A percentile compares a stretch with the other conserved stretches of the same genome.
phyloP scores from a whole-genome alignment of 371 early-diverging fungal species.

The Chytridium lagenaria region DNA sequence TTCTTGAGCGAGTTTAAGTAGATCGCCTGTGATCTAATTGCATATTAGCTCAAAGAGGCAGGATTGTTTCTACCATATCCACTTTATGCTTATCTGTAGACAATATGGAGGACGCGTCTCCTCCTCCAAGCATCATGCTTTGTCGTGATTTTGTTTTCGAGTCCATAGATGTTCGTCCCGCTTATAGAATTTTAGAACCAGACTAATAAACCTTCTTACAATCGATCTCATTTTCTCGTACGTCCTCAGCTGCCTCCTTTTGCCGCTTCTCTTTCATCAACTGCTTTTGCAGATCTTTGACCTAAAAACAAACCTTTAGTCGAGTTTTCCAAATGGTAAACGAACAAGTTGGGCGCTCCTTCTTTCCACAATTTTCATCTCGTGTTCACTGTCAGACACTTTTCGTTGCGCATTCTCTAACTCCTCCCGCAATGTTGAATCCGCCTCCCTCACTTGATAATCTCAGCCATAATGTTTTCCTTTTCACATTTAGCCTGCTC shows the following conservation, averaged over 20 bases:
- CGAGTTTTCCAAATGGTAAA: neutral
- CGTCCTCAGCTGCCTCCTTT: slow-evolving; percentile 27
- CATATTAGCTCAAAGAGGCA: no score
- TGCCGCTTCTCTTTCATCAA: slow-evolving; percentile 49
- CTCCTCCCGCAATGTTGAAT: slow-evolving; percentile 2
- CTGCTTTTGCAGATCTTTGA: slow-evolving; percentile 60
- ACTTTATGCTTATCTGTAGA: slow-evolving; percentile 39
- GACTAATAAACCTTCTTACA: neutral
- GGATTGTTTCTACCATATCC: slow-evolving; percentile 31
- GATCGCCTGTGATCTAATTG: slow-evolving; percentile 51
- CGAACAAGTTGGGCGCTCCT: slow-evolving; percentile 50
- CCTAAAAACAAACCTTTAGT: slow-evolving; percentile 30
- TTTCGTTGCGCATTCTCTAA: slow-evolving; percentile 27
- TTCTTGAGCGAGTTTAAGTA: slow-evolving; percentile 49
- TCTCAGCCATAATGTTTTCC: neutral
- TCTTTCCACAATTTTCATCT: slow-evolving; percentile 46
- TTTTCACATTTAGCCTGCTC: slow-evolving; percentile 11
- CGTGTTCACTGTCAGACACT: slow-evolving; percentile 45
- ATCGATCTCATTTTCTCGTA: neutral
- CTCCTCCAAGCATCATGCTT: neutral
- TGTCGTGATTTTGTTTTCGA: neutral
- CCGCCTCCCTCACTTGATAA: slow-evolving; percentile 19
- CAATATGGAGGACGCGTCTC: neutral
- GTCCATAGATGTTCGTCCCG: neutral
- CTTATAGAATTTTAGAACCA: neutral